phyloP scores from a whole-genome alignment of 2,329 filamentous ascomycete genomes.

The Ascocoryne sarcoides region DNA sequence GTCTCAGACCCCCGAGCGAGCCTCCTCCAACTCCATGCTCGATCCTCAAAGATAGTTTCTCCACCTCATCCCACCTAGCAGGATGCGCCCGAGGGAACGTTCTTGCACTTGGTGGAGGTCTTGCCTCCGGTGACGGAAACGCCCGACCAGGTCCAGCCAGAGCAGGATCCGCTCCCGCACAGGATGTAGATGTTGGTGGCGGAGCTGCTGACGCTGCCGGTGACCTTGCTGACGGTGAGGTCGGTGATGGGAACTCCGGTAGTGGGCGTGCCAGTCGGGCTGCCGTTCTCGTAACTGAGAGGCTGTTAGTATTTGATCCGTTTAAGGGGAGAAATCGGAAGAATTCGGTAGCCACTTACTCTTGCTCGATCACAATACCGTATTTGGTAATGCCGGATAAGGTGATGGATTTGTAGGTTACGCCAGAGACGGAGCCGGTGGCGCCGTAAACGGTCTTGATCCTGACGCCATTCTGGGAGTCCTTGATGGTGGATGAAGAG shows the following conservation, averaged over 20 bases:
- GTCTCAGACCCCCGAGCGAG: too few species aligned
- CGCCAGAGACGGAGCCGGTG: slow-evolving; percentile 33
- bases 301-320: neutral
- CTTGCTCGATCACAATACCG: slow-evolving; percentile 48
- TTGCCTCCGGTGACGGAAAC: slow-evolving; percentile 44
- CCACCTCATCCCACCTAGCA: slow-evolving; percentile 20
- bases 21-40: too few species aligned
- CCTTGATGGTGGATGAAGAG: slow-evolving; percentile 35
- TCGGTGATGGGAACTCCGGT: slow-evolving; percentile 45
- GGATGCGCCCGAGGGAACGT: slow-evolving; percentile 25
- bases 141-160: slow-evolving; percentile 43
- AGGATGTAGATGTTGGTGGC: slow-evolving; percentile 43
- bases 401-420: slow-evolving; percentile 45
- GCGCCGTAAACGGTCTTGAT: slow-evolving; percentile 32
- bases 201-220: slow-evolving; percentile 31
- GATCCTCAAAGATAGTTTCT: too few species aligned
- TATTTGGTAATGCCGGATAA: slow-evolving; percentile 37
- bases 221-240: slow-evolving; percentile 36
- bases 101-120: slow-evolving; percentile 33
- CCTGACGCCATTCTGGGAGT: slow-evolving; percentile 43
- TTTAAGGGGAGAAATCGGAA: slow-evolving; percentile 8
- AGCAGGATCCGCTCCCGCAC: slow-evolving; percentile 42
- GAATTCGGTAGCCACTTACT: slow-evolving; percentile 38
- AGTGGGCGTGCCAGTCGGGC: slow-evolving; percentile 20
- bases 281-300: slow-evolving; percentile 8